These are phyloP conservation scores for Cavenderia fasciculata DNA, from an alignment of 78 protist species.

Conservation along the genomic window DNA sequence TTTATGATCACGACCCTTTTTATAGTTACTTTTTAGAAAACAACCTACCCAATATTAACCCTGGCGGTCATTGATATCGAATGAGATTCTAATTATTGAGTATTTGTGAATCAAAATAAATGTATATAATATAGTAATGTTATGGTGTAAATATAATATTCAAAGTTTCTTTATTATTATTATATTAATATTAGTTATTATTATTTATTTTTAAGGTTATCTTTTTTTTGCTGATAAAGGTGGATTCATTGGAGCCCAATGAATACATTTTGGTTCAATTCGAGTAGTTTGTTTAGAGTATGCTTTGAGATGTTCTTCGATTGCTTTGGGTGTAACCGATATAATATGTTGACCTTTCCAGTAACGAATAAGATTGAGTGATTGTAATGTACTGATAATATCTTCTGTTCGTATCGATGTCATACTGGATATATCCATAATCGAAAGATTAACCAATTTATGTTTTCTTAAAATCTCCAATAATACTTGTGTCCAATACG, in stretches of 20 bases:
- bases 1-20: no score
- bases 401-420: conserved; percentile 87
- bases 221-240: conserved; percentile 28
- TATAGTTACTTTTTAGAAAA: no score
- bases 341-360: conserved; percentile 93
- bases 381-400: conserved; percentile 88
- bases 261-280: conserved; percentile 79
- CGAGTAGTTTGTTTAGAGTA: conserved; percentile 54
- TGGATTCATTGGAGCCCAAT: conserved; percentile 77
- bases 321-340: conserved; percentile 87
- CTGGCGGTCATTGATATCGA: no score
- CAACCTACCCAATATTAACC: no score
- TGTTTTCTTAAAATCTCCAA: conserved; percentile 54
- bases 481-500: conserved; percentile 88
- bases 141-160: no score
- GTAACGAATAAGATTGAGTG: conserved; percentile 89
- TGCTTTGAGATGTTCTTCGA: conserved; percentile 83
- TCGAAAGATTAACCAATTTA: conserved; percentile 55
- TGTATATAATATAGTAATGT: no score
- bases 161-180: no score
- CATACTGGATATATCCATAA: conserved; percentile 82
- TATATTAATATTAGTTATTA: no score
- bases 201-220: no score
- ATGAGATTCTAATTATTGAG: no score
- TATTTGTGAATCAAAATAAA: no score